Evolutionary conservation across 2,329 filamentous ascomycete species (phyloP), one percentile per base, ranked within the genome.

Genomic region (Fusarium stilboides): DNA sequence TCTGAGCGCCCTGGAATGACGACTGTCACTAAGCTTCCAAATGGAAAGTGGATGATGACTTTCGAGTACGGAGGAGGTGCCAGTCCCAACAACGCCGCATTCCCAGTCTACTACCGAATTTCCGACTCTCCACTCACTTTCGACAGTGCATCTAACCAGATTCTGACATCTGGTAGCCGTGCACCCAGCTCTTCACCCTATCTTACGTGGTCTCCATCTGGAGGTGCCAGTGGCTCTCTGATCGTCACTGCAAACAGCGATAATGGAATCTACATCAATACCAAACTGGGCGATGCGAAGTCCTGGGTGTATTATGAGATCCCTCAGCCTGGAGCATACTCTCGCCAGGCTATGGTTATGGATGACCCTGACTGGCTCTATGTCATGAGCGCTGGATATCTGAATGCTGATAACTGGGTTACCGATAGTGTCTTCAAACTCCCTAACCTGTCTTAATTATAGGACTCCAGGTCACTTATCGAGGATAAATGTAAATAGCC

Each of bases 11-110:
- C 65, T 2, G 65, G 65, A 5, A 68, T 68, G 65, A 61, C 65
- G 6, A 67, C 62, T 1, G 62, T 68, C 1, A 36, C 58, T 2
- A 42, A 60, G 24, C 56, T 56, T 9, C 37, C 59, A 0, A 55
- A 61, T 0, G 49, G 56, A 24, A 62, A 66, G 39, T 68, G 53
- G 33, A 55, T 68, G 20, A 68, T 68, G 65, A 68, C 62, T 0
- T 68, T 52, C 19, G 65, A 68, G 39, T 55, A 62, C 22, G 61
- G 62, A 0, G 65, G 65, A 3, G 58, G 58, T 0, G 20, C 58
- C 1, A 43, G 44, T 0, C 57, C 57, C 0, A 46, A 55, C 5
- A 52, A 43, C 5, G 57, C 49, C 0, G 54, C 49, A 0, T 68
- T 56, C 37, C 65, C 65, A 0, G 46, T 58, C 9, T 62, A 63